phyloP scores from a whole-genome alignment of 805 yeast genomes.

The Saccharomycodes ludwigii region DNA sequence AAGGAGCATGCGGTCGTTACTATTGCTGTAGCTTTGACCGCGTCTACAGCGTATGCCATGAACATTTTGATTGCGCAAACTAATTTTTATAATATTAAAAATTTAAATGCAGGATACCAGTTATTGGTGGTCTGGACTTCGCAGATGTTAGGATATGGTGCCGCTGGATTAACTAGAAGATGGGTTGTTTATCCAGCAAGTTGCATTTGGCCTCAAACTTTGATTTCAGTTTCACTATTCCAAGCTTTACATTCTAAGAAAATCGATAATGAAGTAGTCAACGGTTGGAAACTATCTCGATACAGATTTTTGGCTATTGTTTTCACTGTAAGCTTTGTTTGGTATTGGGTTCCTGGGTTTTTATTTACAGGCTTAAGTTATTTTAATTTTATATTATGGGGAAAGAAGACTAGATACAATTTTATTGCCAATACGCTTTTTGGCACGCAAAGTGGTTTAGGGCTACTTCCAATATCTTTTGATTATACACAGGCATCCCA shows the following conservation, averaged over 20 bases:
- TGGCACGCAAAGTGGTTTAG: conserved; percentile 46
- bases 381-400: conserved; percentile 36
- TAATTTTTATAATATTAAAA: conserved; percentile 31
- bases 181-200: conserved; percentile 48
- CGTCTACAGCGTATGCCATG: conserved; percentile 41
- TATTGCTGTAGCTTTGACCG: conserved; percentile 32
- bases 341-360: conserved; percentile 60
- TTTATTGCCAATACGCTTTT: conserved; percentile 48
- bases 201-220: conserved; percentile 51
- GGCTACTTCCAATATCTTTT: conserved; percentile 41
- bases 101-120: conserved; percentile 37
- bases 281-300: conserved; percentile 65
- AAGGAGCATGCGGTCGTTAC: conserved; percentile 42
- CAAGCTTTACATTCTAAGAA: conserved; percentile 33
- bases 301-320: conserved; percentile 35
- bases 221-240: conserved; percentile 47
- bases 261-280: conserved; percentile 30
- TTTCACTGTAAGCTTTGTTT: conserved; percentile 33
- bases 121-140: conserved; percentile 41
- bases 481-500: conserved; percentile 47
- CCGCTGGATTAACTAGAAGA: conserved; percentile 49
- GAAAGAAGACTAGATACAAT: conserved; percentile 29
- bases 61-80: conserved; percentile 40
- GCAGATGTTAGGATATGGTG: conserved; percentile 54
- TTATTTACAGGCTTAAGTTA: conserved; percentile 47